Evolutionary conservation across 2,329 filamentous ascomycete species (phyloP), one percentile per base, ranked within the genome.

Genomic region (Pseudophaeomoniella oleicola): DNA sequence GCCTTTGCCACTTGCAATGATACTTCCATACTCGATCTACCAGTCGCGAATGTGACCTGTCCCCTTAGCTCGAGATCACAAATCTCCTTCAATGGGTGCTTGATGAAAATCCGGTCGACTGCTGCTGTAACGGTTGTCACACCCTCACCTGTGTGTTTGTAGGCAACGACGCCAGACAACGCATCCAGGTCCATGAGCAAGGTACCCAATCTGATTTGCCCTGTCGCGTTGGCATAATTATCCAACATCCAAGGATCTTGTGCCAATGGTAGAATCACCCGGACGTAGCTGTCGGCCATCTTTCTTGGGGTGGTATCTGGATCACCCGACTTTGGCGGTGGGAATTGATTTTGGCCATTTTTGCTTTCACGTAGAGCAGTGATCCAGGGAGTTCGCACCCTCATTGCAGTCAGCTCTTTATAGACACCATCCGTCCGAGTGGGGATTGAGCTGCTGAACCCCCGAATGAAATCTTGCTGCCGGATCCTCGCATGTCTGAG

Each of bases 121-220:
- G 72, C 72, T 12, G 74, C 74, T 3, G 74, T 78, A 19, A 78
- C 74, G 2, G 72, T 78, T 2, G 69, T 72, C 1, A 77, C 72
- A 31, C 61, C 59, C 36, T 78, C 75, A 13, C 76, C 76, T 0
- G 75, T 78, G 46, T 81, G 76, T 43, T 79, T 81, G 56, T 85
- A 78, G 13, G 81, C 80, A 38, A 87, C 72, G 33, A 86, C 72
- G 6, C 82, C 81, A 1, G 80, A 80, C 5, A 87, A 58, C 0
- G 81, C 81, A 56, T 87, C 81, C 2, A 87, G 67, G 43, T 87
- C 81, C 79, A 86, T 86, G 42, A 87, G 73, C 12, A 87, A 61
- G 0, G 80, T 76, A 0, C 81, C 81, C 5, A 86, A 64, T 37
- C 77, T 67, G 46, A 87, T 80, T 46, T 84, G 78, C 0, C 81